These are phyloP conservation scores for Sugiyamaella neomexicana DNA, from an alignment of 1,139 yeast genomes.

Conservation along the genomic window DNA sequence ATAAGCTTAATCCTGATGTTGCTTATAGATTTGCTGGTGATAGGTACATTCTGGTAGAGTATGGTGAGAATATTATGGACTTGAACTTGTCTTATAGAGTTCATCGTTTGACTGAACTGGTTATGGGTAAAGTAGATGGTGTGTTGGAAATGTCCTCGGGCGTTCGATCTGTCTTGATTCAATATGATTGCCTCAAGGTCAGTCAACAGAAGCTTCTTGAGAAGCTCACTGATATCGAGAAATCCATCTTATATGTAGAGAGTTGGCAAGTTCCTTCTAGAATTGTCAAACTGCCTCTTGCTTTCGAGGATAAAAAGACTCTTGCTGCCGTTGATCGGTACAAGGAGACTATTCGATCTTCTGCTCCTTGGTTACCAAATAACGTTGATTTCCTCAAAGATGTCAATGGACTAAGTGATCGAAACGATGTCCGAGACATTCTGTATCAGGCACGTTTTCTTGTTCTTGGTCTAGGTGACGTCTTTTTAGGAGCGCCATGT, in stretches of 20 bases:
- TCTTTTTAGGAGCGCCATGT: constrained; percentile 96
- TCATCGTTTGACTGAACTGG: constrained; percentile 75
- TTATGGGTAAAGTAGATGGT: constrained; percentile 58
- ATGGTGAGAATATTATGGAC: constrained; percentile 86
- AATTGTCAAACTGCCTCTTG: constrained; percentile 86
- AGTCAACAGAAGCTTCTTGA: constrained; percentile 62
- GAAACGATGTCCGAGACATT: constrained; percentile 77
- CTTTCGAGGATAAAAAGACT: constrained; percentile 89
- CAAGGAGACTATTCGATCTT: constrained; percentile 86
- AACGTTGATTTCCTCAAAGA: constrained; percentile 92
- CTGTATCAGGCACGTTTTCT: constrained; percentile 84
- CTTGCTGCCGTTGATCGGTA: constrained; percentile 87
- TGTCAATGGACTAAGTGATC: constrained; percentile 69
- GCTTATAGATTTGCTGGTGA: constrained; percentile 97
- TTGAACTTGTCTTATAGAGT: constrained; percentile 83
- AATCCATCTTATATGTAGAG: constrained; percentile 67
- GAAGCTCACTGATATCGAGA: constrained; percentile 69
- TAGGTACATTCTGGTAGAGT: constrained; percentile 84
- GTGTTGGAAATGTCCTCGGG: constrained; percentile 96
- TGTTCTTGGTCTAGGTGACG: constrained; percentile 95
- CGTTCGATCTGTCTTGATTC: constrained; percentile 89
- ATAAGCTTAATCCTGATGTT: constrained; percentile 63
- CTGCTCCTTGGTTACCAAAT: constrained; percentile 97
- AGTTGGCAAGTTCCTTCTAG: constrained; percentile 87
- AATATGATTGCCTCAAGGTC: constrained; percentile 63